These are phyloP conservation scores for Gliomastix tumulicola DNA, from an alignment of 2,329 filamentous ascomycete species.

Conservation along the genomic window DNA sequence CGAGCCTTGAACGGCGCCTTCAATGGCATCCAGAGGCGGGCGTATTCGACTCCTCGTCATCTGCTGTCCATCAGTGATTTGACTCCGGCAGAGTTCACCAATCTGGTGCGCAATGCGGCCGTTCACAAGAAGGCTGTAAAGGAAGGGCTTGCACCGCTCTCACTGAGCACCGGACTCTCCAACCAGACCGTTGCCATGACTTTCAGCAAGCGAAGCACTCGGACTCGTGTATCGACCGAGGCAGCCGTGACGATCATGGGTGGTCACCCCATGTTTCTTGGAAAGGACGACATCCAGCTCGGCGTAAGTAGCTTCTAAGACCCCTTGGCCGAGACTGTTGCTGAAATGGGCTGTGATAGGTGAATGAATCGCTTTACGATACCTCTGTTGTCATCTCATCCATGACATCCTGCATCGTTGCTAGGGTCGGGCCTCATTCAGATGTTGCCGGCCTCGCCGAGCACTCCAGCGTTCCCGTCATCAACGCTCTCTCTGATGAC, in stretches of 20 bases:
- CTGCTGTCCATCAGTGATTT: slow-evolving; percentile 89
- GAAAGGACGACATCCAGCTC: slow-evolving; percentile 92
- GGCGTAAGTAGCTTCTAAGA: too few relatives aligned
- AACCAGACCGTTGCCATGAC: slow-evolving; percentile 88
- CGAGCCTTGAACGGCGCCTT: slow-evolving; percentile 6
- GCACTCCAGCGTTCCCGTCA: slow-evolving; percentile 71
- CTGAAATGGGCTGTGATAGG: too few relatives aligned
- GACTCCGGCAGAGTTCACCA: slow-evolving; percentile 68
- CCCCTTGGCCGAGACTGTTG: too few relatives aligned
- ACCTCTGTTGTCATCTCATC: slow-evolving; percentile 90
- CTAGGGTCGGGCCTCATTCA: slow-evolving; percentile 69
- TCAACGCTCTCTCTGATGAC: slow-evolving; percentile 82
- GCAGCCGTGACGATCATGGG: slow-evolving; percentile 82
- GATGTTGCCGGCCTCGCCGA: slow-evolving; percentile 66
- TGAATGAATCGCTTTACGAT: slow-evolving; percentile 93
- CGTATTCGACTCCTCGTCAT: slow-evolving; percentile 61
- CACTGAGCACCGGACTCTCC: slow-evolving; percentile 54
- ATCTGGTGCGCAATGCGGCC: slow-evolving; percentile 76
- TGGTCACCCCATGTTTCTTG: slow-evolving; percentile 92
- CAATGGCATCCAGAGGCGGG: slow-evolving; percentile 30
- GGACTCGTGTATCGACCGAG: slow-evolving; percentile 91
- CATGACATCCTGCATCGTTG: slow-evolving; percentile 79
- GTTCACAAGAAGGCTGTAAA: slow-evolving; percentile 73
- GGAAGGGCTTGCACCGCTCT: slow-evolving; percentile 45
- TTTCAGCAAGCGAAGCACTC: slow-evolving; percentile 93